These are phyloP conservation scores for Candida insectorum DNA, from an alignment of 805 yeast genomes.

Conservation along the genomic window DNA sequence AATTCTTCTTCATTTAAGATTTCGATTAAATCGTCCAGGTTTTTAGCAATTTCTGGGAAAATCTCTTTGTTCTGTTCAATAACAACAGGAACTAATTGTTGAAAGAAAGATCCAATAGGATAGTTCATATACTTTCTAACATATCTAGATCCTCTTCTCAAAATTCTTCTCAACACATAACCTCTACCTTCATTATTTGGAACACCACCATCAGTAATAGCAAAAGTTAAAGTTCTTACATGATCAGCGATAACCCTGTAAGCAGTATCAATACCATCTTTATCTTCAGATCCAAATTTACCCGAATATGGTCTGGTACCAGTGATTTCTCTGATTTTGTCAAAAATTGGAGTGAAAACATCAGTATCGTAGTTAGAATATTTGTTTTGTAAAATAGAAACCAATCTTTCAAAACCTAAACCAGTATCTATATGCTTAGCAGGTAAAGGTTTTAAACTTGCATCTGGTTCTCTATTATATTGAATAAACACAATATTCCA, in stretches of 20 bases:
- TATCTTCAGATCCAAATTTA: conserved; percentile 87
- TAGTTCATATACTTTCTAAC: conserved; percentile 94
- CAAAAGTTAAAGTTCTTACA: conserved; percentile 94
- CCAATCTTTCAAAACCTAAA: conserved; percentile 97
- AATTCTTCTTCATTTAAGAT: conserved; percentile 94
- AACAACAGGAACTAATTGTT: conserved; percentile 86
- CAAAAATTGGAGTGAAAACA: conserved; percentile 87
- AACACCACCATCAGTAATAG: conserved; percentile 97
- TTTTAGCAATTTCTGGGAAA: conserved; percentile 86
- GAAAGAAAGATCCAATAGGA: conserved; percentile 92
- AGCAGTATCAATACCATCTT: conserved; percentile 95
- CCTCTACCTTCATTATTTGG: conserved; percentile 99
- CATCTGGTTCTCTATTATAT: conserved; percentile 90
- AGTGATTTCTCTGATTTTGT: conserved; percentile 84
- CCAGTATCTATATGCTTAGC: conserved; percentile 97
- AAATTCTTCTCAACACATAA: conserved; percentile 91
- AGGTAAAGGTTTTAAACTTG: conserved; percentile 77
- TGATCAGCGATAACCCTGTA: conserved; percentile 98
- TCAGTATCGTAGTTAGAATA: conserved; percentile 96
- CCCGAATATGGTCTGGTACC: conserved; percentile 92
- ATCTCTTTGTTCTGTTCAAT: conserved; percentile 82
- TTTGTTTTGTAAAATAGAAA: conserved; percentile 87
- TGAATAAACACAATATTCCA: conserved; percentile 99
- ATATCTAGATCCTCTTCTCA: conserved; percentile 97
- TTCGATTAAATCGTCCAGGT: conserved; percentile 75